Evolutionary conservation across 2,329 filamentous ascomycete genomes (phyloP).

Genomic region (Diaporthe velutina): DNA sequence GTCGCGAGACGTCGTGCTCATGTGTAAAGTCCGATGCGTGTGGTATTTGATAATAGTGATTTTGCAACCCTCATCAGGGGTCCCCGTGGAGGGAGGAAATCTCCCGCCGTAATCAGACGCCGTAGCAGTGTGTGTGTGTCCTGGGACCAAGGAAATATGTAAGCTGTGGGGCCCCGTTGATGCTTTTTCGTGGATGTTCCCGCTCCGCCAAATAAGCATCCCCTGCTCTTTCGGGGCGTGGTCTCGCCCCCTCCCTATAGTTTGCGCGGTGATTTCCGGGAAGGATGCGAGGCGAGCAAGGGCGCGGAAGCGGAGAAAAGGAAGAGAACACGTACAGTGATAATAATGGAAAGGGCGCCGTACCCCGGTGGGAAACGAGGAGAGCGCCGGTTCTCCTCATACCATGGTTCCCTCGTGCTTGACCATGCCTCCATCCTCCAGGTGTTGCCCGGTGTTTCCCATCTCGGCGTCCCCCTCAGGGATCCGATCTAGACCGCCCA

Average conservation of each 20-base stretch:
- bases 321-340: conserved; percentile 23
- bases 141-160: background rate
- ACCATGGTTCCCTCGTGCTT: conserved; percentile 54
- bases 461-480: conserved; percentile 70
- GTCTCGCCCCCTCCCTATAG: conserved; percentile 2
- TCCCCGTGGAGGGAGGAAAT: conserved; percentile 38
- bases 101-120: conserved; percentile 36
- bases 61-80: background rate
- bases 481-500: conserved; percentile 67
- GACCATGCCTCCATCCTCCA: conserved; percentile 42
- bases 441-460: conserved; percentile 50
- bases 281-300: background rate
- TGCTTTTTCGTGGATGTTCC: conserved; percentile 27
- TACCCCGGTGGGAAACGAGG: background rate
- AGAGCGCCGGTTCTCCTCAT: conserved; percentile 34
- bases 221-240: conserved; percentile 15
- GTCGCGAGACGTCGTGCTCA: conserved; percentile 36
- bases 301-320: background rate
- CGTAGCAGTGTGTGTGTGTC: conserved; percentile 28
- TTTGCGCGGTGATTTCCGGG: background rate
- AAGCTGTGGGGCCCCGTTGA: conserved; percentile 6
- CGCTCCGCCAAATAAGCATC: conserved; percentile 7
- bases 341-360: conserved; percentile 12
- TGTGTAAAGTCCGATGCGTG: conserved; percentile 27
- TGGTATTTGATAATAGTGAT: conserved; percentile 2